Conservation (phyloP, 768 basidiomycete species). For the Trametes gibbosa region DNA sequence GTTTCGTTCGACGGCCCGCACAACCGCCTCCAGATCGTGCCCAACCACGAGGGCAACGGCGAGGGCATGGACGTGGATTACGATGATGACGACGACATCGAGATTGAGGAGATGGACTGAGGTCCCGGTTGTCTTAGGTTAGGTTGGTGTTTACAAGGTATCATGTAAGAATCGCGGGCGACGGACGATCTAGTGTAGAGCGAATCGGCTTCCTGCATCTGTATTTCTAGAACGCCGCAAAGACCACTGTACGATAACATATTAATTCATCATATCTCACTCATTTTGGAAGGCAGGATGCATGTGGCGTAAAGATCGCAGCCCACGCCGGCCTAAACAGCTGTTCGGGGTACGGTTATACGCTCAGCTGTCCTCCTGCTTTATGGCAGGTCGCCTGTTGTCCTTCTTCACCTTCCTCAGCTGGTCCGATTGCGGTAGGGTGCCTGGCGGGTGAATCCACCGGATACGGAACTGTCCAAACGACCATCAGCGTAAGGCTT, state of each 20-base stretch:
- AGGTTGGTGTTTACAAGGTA: slow-evolving; percentile 1
- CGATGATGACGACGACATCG: slow-evolving; percentile 51
- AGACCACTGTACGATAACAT: slow-evolving; percentile 16
- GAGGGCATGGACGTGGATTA: slow-evolving; percentile 62
- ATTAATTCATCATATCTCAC: background rate
- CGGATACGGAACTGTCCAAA: background rate
- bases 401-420: slow-evolving; percentile 8
- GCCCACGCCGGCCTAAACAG: no score
- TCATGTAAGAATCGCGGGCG: background rate
- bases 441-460: background rate
- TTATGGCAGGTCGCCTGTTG: slow-evolving; percentile 5
- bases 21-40: slow-evolving; percentile 73
- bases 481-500: background rate
- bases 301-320: no score
- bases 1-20: slow-evolving; percentile 79
- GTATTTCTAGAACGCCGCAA: slow-evolving; percentile 9
- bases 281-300: background rate
- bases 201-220: slow-evolving; percentile 3
- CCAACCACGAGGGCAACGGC: slow-evolving; percentile 71
- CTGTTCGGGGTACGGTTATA: no score
- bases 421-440: background rate
- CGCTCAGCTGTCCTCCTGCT: slow-evolving; percentile 1
- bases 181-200: slow-evolving; percentile 4
- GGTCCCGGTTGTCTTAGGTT: background rate
- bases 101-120: slow-evolving; percentile 72